Percentiles rank a stretch among this genome's conserved stretches.
Evolutionary conservation across 495 filamentous ascomycete genomes (phyloP).

Genomic region (Hyaloscypha variabilis): DNA sequence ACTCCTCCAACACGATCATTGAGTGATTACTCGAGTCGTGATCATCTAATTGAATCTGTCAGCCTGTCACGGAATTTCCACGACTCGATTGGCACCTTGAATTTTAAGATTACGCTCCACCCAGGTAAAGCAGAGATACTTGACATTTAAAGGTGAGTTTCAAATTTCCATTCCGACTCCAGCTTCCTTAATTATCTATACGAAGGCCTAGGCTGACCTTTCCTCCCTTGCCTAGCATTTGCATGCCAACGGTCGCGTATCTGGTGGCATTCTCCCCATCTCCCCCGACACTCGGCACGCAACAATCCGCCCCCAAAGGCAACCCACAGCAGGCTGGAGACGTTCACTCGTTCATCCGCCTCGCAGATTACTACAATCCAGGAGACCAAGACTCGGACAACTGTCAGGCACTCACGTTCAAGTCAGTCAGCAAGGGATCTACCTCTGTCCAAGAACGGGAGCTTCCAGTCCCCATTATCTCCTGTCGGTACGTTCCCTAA

Average conservation of each 20-base stretch:
- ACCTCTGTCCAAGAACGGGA: constrained; percentile 16
- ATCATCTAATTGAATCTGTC: constrained; percentile 15
- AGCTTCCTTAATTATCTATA: neutral
- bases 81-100: constrained; percentile 11
- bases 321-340: constrained; percentile 33
- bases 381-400: constrained; percentile 14
- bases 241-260: constrained; percentile 33
- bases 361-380: constrained; percentile 25
- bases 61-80: constrained; percentile 20
- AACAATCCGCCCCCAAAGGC: constrained; percentile 21
- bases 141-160: constrained; percentile 21
- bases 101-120: constrained; percentile 30
- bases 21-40: constrained; percentile 4
- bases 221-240: constrained; percentile 30
- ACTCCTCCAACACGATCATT: constrained; percentile 15
- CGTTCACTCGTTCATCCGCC: constrained; percentile 37
- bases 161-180: constrained; percentile 13
- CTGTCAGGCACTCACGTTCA: constrained; percentile 20
- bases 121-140: constrained; percentile 10
- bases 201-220: constrained; percentile 15
- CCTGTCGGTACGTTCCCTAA: constrained; percentile 27
- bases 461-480: constrained; percentile 17
- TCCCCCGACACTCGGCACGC: constrained; percentile 24
- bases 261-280: constrained; percentile 27
- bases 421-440: constrained; percentile 26